These are phyloP conservation scores for Beauveria pseudobassiana DNA, from an alignment of 2,329 filamentous ascomycete genomes.

Conservation along the genomic window DNA sequence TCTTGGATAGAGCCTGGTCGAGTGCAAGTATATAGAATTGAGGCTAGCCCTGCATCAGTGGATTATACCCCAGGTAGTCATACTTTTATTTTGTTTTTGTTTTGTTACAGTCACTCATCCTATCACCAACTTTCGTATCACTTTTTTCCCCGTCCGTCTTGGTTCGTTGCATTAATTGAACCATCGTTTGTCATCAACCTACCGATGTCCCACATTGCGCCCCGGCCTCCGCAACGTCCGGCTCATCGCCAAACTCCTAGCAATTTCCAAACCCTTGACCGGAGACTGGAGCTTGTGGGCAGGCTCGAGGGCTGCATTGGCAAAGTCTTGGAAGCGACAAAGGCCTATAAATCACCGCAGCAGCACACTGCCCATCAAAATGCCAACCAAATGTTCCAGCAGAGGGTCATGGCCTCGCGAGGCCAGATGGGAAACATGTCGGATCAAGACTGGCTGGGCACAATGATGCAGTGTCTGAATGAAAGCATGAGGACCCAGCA, in stretches of 20 bases:
- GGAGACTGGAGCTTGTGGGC: background rate
- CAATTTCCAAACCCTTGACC: background rate
- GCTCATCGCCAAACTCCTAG: background rate
- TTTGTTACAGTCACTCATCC: background rate
- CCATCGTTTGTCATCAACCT: background rate
- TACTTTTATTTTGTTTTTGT: background rate
- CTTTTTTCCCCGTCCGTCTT: too few species aligned
- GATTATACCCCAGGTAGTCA: too few species aligned
- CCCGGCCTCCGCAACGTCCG: background rate
- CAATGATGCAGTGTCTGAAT: constrained; percentile 7
- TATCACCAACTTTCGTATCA: too few species aligned
- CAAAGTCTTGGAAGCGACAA: background rate
- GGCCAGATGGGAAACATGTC: background rate
- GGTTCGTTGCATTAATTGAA: background rate
- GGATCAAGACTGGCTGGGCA: background rate
- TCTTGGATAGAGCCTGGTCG: background rate
- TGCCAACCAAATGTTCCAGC: constrained; percentile 8
- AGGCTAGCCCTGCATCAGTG: background rate
- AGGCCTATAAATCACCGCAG: background rate
- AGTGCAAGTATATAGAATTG: constrained; percentile 1
- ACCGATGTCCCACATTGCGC: background rate
- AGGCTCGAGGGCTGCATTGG: background rate
- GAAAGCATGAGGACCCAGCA: constrained; percentile 3
- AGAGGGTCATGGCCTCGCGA: constrained; percentile 1
- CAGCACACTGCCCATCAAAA: background rate